Conservation (phyloP, 331 rosid genomes). For the Pyrus hybrid region DNA sequence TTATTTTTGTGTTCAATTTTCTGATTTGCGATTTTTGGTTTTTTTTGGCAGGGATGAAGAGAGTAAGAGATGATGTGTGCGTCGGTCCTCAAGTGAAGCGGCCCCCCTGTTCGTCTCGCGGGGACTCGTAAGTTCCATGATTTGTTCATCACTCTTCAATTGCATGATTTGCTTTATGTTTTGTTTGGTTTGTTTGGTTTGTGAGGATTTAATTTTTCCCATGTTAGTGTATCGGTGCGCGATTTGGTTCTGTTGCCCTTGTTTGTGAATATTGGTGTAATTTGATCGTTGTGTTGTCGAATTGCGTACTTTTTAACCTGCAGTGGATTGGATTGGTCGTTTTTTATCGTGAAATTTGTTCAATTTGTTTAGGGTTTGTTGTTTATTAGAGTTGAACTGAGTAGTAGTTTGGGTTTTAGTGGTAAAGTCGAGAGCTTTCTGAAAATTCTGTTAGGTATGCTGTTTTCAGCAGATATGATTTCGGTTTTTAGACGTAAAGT, state of each 20-base stretch:
- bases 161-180: conserved; percentile 8
- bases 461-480: neutral
- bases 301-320: neutral
- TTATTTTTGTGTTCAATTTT: neutral
- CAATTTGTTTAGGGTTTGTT: conserved; percentile 15
- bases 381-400: conserved; percentile 20
- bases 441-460: neutral
- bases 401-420: neutral
- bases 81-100: conserved; percentile 55
- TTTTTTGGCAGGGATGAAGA: conserved; percentile 44
- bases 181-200: conserved; percentile 8
- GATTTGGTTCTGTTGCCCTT: neutral
- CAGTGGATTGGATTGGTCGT: conserved; percentile 2
- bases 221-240: neutral
- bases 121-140: conserved; percentile 49
- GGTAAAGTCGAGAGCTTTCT: neutral
- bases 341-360: neutral
- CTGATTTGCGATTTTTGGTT: conserved; percentile 8
- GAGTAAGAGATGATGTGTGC: conserved; percentile 52
- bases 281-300: neutral
- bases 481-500: neutral
- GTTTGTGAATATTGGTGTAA: neutral
- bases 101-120: conserved; percentile 53
- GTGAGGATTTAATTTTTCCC: neutral
- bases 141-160: conserved; percentile 7